Evolutionary conservation across 805 yeast genomes (phyloP).

Genomic region (Jamesozyma piceae): DNA sequence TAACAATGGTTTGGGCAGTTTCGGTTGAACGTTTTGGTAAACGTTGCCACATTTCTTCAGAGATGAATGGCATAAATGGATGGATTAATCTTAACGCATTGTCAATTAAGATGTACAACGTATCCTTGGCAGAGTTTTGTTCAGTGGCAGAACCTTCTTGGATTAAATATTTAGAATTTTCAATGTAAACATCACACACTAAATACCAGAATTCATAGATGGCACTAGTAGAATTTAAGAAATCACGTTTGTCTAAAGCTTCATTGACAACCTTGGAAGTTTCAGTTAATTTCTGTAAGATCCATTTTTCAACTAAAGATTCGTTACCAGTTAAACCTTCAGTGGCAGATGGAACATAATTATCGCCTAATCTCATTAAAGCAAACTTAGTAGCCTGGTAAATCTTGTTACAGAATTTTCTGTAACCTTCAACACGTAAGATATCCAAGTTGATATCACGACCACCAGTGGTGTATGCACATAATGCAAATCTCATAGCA

Average conservation of each 20-base stretch:
- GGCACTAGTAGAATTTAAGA: conserved; percentile 76
- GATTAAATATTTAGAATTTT: conserved; percentile 88
- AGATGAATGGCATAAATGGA: conserved; percentile 95
- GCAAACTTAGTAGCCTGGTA: conserved; percentile 98
- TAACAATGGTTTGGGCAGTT: conserved; percentile 57
- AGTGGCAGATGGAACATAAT: conserved; percentile 69
- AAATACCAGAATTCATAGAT: conserved; percentile 93
- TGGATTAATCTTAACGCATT: conserved; percentile 86
- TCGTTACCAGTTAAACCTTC: conserved; percentile 63
- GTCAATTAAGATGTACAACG: conserved; percentile 86
- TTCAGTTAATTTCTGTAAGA: conserved; percentile 70
- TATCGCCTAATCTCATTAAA: conserved; percentile 82
- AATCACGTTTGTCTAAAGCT: conserved; percentile 75
- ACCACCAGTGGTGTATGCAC: conserved; percentile 98
- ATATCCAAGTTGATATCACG: conserved; percentile 95
- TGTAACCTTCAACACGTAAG: conserved; percentile 94
- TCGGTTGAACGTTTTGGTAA: conserved; percentile 79
- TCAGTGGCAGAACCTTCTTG: conserved; percentile 83
- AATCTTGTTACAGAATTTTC: conserved; percentile 98
- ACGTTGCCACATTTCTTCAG: conserved; percentile 99
- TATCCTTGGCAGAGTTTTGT: conserved; percentile 84
- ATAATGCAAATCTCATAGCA: conserved; percentile 93
- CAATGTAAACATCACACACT: conserved; percentile 95
- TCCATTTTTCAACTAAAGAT: conserved; percentile 94
- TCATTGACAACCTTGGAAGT: conserved; percentile 58